A percentile compares a stretch with the other conserved stretches of the same genome.
phyloP scores from a whole-genome alignment of 192 early-diverging fungal species.

The Podochytrium sp. region DNA sequence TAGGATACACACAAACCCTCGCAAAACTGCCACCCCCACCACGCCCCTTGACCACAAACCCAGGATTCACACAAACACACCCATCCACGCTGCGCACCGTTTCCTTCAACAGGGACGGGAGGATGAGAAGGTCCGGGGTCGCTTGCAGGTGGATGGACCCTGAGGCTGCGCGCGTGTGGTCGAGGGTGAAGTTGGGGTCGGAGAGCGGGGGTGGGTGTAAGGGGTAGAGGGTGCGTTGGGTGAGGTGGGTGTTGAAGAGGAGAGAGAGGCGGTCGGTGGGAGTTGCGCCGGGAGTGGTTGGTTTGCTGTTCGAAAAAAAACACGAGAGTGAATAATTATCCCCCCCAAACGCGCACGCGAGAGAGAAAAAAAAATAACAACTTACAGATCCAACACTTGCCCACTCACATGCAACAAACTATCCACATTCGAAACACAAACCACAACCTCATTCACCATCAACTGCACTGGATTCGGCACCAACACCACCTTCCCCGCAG shows the following conservation, averaged over 20 bases:
- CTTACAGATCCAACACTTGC: constrained; percentile 56
- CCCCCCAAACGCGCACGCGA: no score
- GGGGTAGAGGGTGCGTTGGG: constrained; percentile 88
- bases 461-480: constrained; percentile 86
- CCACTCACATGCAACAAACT: constrained; percentile 70
- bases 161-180: constrained; percentile 34
- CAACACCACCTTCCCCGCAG: constrained; percentile 33
- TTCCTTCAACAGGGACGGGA: constrained; percentile 73
- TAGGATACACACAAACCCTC: constrained; percentile 70
- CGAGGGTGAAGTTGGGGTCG: constrained; percentile 38
- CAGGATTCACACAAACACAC: constrained; percentile 84
- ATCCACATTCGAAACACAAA: constrained; percentile 81
- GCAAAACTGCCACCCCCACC: constrained; percentile 80
- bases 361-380: constrained; percentile 25
- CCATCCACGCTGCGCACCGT: constrained; percentile 77
- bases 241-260: constrained; percentile 75
- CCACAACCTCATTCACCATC: constrained; percentile 77
- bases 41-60: constrained; percentile 68
- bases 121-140: constrained; percentile 84
- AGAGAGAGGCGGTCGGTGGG: constrained; percentile 69
- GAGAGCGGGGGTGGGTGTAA: constrained; percentile 64
- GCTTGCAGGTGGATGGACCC: constrained; percentile 58
- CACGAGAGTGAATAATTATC: no score
- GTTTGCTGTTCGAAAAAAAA: not conserved
- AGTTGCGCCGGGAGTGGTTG: not conserved